These are phyloP conservation scores for Trichoderma sp. DNA, from an alignment of 2,329 filamentous ascomycete species.

Conservation along the genomic window DNA sequence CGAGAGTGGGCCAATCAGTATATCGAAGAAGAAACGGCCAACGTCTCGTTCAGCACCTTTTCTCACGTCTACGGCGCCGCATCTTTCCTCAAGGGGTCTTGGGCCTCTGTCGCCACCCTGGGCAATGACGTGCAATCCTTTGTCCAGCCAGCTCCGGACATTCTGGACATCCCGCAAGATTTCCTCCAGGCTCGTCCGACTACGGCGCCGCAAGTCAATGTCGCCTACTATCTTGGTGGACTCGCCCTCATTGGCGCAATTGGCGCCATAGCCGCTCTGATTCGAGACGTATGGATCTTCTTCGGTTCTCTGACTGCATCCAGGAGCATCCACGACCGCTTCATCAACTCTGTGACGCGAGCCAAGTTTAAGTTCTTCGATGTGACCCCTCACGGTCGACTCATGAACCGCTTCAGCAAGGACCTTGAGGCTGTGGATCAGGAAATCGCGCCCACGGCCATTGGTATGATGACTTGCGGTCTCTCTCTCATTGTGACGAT, in stretches of 20 bases:
- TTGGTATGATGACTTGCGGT: conserved; percentile 68
- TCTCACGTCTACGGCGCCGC: conserved; percentile 35
- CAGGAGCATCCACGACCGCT: conserved; percentile 74
- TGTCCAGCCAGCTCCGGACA: not conserved
- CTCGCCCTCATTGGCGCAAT: conserved; percentile 78
- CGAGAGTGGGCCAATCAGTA: conserved; percentile 94
- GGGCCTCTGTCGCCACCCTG: conserved; percentile 45
- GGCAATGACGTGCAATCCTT: conserved; percentile 36
- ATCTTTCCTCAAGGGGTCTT: conserved; percentile 38
- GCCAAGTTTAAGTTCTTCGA: conserved; percentile 99
- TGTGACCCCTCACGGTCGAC: conserved; percentile 87
- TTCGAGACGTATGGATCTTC: conserved; percentile 87
- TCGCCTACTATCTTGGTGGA: conserved; percentile 78
- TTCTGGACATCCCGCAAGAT: conserved; percentile 28
- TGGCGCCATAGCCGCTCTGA: conserved; percentile 79
- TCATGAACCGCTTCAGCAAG: conserved; percentile 99
- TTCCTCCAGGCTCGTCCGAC: conserved; percentile 31
- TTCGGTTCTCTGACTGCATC: conserved; percentile 89
- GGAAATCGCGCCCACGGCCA: conserved; percentile 89
- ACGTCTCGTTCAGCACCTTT: conserved; percentile 32
- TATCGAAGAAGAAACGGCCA: conserved; percentile 47
- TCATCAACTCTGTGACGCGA: conserved; percentile 78
- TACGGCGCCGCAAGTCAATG: conserved; percentile 65
- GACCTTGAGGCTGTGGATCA: conserved; percentile 94
- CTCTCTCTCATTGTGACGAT: conserved; percentile 80